Conservation (phyloP, 495 filamentous ascomycete genomes). For the Pyrenopolyporus hunteri region DNA sequence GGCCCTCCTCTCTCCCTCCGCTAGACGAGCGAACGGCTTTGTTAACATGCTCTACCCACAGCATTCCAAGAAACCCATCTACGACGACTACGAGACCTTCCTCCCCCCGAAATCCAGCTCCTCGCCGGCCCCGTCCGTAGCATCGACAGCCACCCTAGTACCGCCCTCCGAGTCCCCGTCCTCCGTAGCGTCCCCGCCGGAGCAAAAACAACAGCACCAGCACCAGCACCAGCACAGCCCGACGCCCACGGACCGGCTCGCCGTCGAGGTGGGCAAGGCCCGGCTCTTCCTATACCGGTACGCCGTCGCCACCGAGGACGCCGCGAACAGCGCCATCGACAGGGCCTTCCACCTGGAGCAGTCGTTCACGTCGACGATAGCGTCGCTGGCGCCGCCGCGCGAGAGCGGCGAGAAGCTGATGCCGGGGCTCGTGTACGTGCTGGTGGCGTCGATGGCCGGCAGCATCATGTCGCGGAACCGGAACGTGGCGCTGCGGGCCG, state of each 20-base stretch:
- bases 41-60: slow-evolving; percentile 26
- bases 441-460: slow-evolving; percentile 90
- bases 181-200: slow-evolving; percentile 31
- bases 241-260: slow-evolving; percentile 89
- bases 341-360: slow-evolving; percentile 77
- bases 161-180: slow-evolving; percentile 30
- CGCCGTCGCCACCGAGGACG: slow-evolving; percentile 72
- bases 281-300: slow-evolving; percentile 83
- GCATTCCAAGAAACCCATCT: slow-evolving; percentile 79
- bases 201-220: slow-evolving; percentile 47
- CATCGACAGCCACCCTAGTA: slow-evolving; percentile 37
- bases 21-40: neutral
- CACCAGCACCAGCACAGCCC: no score
- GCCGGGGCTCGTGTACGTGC: slow-evolving; percentile 85
- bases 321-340: slow-evolving; percentile 77
- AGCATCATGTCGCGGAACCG: slow-evolving; percentile 86
- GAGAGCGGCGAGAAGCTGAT: slow-evolving; percentile 83
- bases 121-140: slow-evolving; percentile 41
- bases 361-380: slow-evolving; percentile 83
- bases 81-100: slow-evolving; percentile 68
- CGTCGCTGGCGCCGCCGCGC: slow-evolving; percentile 81
- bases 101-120: slow-evolving; percentile 47
- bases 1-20: slow-evolving; percentile 10
- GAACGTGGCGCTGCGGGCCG: slow-evolving; percentile 75
- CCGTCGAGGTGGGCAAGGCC: slow-evolving; percentile 76